These are phyloP conservation scores for Hypsizygus ulmarius DNA, from an alignment of 1,284 basidiomycete genomes.

Conservation along the genomic window DNA sequence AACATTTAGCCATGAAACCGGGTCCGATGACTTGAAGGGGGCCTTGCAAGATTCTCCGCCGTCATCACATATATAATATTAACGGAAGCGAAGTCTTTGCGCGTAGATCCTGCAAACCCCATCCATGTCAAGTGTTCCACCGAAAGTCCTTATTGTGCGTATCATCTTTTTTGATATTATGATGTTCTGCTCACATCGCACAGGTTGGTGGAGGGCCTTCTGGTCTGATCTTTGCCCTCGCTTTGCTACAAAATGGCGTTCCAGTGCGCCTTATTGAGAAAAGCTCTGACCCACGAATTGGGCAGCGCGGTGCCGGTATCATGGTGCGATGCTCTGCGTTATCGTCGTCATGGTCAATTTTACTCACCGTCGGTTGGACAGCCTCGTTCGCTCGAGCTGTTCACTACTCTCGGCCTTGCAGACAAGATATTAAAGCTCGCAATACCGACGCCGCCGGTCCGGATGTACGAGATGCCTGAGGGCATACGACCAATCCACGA, in stretches of 20 bases:
- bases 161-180: slow-evolving; percentile 1
- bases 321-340: slow-evolving; percentile 24
- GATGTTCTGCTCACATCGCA: background rate
- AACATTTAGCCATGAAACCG: too few relatives aligned
- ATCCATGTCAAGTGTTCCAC: slow-evolving; percentile 11
- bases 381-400: slow-evolving; percentile 31
- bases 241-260: slow-evolving; percentile 35
- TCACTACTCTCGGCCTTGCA: slow-evolving; percentile 28
- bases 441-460: slow-evolving; percentile 28
- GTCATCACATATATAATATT: background rate
- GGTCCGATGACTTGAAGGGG: too few relatives aligned
- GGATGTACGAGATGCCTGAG: slow-evolving; percentile 29
- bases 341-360: background rate
- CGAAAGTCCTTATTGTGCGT: slow-evolving; percentile 24
- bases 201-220: slow-evolving; percentile 40
- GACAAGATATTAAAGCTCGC: slow-evolving; percentile 28
- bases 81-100: too few relatives aligned
- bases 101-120: background rate
- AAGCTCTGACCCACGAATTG: slow-evolving; percentile 27
- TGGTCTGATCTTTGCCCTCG: slow-evolving; percentile 37
- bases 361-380: slow-evolving; percentile 12
- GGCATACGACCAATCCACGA: slow-evolving; percentile 25
- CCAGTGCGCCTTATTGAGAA: slow-evolving; percentile 43
- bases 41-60: slow-evolving; percentile 1
- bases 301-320: slow-evolving; percentile 36